These are phyloP conservation scores for Capsicum baccatum DNA, from an alignment of 257 asterid species.

Conservation along the genomic window DNA sequence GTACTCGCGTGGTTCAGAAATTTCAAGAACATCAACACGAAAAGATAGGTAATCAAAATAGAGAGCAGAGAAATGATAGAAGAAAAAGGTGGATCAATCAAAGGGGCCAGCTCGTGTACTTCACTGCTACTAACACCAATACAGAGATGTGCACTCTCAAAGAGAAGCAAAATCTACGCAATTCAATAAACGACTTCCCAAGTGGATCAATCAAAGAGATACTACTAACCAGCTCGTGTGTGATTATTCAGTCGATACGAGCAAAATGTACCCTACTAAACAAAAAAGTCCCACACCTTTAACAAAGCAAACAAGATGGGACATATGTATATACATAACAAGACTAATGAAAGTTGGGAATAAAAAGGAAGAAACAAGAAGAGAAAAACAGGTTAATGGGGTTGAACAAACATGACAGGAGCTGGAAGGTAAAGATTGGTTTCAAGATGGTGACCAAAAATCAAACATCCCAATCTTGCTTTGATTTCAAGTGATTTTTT, in stretches of 20 bases:
- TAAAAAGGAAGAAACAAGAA: slow-evolving; percentile 40
- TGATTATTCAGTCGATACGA: background rate
- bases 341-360: slow-evolving; percentile 24
- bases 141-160: background rate
- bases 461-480: slow-evolving; percentile 55
- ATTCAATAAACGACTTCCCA: background rate
- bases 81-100: background rate
- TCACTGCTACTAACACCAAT: background rate
- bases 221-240: background rate
- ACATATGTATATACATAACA: slow-evolving; percentile 9
- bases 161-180: background rate
- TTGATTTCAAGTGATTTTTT: slow-evolving; percentile 57
- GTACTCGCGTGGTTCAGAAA: background rate
- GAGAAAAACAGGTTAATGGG: slow-evolving; percentile 46
- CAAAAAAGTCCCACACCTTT: background rate
- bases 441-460: slow-evolving; percentile 73
- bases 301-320: background rate
- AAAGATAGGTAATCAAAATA: background rate
- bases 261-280: background rate
- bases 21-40: background rate
- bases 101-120: background rate
- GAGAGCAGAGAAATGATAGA: background rate
- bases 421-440: slow-evolving; percentile 52
- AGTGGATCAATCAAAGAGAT: background rate
- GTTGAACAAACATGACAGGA: slow-evolving; percentile 38